phyloP scores from a whole-genome alignment of 495 filamentous ascomycete genomes.

The Neurospora intermedia region DNA sequence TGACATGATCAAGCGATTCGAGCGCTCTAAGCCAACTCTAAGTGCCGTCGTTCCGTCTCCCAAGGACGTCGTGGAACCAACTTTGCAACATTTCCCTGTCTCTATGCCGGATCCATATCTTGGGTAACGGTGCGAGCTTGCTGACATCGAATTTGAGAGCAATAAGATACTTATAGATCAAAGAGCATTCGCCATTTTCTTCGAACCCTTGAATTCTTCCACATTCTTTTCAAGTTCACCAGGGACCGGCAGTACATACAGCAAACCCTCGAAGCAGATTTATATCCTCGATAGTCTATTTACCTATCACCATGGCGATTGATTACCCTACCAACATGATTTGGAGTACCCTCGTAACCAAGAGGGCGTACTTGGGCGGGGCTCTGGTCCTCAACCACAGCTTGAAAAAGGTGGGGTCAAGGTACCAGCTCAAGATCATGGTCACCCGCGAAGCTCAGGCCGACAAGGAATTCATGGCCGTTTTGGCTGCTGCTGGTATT shows the following conservation, averaged over 20 bases:
- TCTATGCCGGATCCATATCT: background rate
- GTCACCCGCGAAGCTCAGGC: slow-evolving; percentile 28
- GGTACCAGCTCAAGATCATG: slow-evolving; percentile 32
- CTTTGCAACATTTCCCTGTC: background rate
- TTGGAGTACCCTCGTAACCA: slow-evolving; percentile 31
- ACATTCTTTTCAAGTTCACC: background rate
- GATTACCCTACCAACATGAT: slow-evolving; percentile 19
- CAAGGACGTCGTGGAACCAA: background rate
- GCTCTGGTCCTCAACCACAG: slow-evolving; percentile 29
- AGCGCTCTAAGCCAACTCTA: background rate
- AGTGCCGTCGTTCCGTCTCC: background rate
- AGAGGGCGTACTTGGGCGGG: slow-evolving; percentile 29
- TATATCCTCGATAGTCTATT: background rate
- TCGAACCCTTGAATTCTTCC: background rate
- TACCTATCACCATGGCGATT: background rate
- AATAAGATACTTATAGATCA: background rate
- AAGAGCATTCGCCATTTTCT: background rate
- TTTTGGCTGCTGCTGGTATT: slow-evolving; percentile 27
- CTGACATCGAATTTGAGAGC: background rate
- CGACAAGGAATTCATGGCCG: slow-evolving; percentile 30
- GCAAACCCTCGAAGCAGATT: too few species aligned
- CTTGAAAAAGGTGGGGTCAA: slow-evolving; percentile 21
- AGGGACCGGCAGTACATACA: background rate
- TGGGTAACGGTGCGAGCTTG: background rate
- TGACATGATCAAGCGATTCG: background rate